Evolutionary conservation across 768 basidiomycete species (phyloP).

Genomic region (Panus rudis): DNA sequence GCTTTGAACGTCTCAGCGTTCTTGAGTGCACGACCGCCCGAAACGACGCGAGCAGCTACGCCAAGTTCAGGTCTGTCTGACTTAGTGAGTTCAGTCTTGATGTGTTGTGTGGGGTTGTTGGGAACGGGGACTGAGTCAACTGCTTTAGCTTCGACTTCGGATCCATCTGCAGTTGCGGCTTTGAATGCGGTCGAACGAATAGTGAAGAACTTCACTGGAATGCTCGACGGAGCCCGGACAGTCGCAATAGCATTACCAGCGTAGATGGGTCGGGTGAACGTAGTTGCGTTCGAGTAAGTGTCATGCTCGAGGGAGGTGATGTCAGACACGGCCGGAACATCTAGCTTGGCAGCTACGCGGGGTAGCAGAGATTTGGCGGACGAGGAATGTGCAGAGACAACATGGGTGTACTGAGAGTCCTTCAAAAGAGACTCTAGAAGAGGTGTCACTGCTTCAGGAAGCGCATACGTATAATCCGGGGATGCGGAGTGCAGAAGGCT

Average conservation of each 20-base stretch:
- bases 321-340: slow-evolving; percentile 88
- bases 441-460: slow-evolving; percentile 79
- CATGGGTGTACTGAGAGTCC: slow-evolving; percentile 70
- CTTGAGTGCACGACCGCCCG: slow-evolving; percentile 93
- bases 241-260: slow-evolving; percentile 97
- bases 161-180: slow-evolving; percentile 45
- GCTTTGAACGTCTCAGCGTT: slow-evolving; percentile 87
- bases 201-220: slow-evolving; percentile 90
- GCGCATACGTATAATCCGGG: slow-evolving; percentile 54
- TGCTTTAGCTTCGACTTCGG: slow-evolving; percentile 51
- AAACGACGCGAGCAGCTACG: slow-evolving; percentile 81
- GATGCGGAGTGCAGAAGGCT: slow-evolving; percentile 66
- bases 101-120: slow-evolving; percentile 51
- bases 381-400: slow-evolving; percentile 89
- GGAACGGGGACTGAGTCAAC: slow-evolving; percentile 58
- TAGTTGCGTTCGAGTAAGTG: slow-evolving; percentile 60
- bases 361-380: slow-evolving; percentile 90
- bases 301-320: slow-evolving; percentile 79
- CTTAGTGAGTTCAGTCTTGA: slow-evolving; percentile 73
- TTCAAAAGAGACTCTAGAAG: slow-evolving; percentile 72
- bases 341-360: slow-evolving; percentile 83
- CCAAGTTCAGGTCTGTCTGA: slow-evolving; percentile 92
- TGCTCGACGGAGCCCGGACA: slow-evolving; percentile 68
- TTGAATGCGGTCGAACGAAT: slow-evolving; percentile 89
- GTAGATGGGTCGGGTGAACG: slow-evolving; percentile 91